These are phyloP conservation scores for Hyaloscypha bicolor DNA, from an alignment of 495 filamentous ascomycete species.

Conservation along the genomic window DNA sequence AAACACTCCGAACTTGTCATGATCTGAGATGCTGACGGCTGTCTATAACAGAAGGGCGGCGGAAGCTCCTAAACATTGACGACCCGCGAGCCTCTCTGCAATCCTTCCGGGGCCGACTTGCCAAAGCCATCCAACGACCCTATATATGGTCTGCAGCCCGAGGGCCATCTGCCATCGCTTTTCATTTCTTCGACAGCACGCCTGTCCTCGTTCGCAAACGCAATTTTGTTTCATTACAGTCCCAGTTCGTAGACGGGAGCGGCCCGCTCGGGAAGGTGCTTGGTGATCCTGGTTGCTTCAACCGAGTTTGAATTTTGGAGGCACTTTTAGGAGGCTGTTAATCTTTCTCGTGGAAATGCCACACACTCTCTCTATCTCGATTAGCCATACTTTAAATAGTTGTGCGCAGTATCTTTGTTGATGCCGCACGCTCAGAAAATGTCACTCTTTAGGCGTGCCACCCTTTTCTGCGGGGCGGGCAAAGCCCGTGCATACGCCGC, in stretches of 20 bases:
- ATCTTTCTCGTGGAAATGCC: too few species aligned
- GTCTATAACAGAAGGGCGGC: background rate
- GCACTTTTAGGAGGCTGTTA: constrained; percentile 3
- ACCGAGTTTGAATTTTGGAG: constrained; percentile 3
- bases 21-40: background rate
- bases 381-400: too few species aligned
- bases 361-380: too few species aligned
- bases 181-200: too few species aligned
- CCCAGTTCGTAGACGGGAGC: background rate
- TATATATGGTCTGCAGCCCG: too few species aligned
- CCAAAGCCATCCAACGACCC: background rate
- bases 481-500: background rate
- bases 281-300: background rate
- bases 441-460: too few species aligned
- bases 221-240: constrained; percentile 10
- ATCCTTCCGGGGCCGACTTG: background rate
- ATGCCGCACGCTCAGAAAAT: too few species aligned
- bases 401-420: too few species aligned
- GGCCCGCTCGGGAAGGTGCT: constrained; percentile 6
- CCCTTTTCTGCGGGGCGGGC: too few species aligned
- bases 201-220: too few species aligned
- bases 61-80: constrained; percentile 7
- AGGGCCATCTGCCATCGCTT: too few species aligned
- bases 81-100: constrained; percentile 3
- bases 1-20: constrained; percentile 1